Evolutionary conservation across 495 filamentous ascomycete species (phyloP), one percentile per base, ranked within the genome.

Genomic region (Ramalina peruviana): DNA sequence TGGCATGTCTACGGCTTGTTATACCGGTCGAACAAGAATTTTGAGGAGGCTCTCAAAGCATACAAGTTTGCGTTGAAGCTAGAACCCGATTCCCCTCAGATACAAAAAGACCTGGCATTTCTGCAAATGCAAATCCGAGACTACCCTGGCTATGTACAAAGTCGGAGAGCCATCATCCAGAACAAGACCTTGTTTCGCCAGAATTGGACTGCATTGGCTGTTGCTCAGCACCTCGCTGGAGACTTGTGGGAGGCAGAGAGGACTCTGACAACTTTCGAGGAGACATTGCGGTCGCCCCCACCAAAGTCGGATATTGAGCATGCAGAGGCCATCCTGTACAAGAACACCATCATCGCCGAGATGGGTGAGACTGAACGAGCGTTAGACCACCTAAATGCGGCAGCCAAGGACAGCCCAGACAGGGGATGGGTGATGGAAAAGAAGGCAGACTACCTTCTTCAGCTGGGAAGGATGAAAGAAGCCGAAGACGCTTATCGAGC

Each of bases 1-100:
- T 99, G 92, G 92, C 92, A 99, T 65, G 93, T 99, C 36, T 97
- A 97, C 60, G 92, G 92, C n/a, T 68, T 99, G 51, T 74, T 99
- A 37, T 96, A 89, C 65, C 80, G 90, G 26, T 79, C 86, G 23
- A 78, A 81, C 57, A 97, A 97, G 75, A 96, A 97, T 70, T 96
- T 89, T 52, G 90, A 95, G 65, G 92, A 97, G 67, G 88, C 93
- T 6, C 95, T 96, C 69, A 97, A 96, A 72, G 92, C 92, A 40
- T 99, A 99, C 71, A 89, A 89, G 57, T 93, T 89, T 63, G 92
- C 92, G 9, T 66, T 99, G 58, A 80, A 77, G 65, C 76, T 96
- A 41, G 90, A 99, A 58, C 90, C 93, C 21, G 89, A 94, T 15
- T 94, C 86, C 1, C 75, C 77, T 55, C 88, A 94, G 63, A 99